Evolutionary conservation across 164 flowering plant genomes (phyloP), one percentile per base, ranked within the genome.

Genomic region (Aristolochia californica): DNA sequence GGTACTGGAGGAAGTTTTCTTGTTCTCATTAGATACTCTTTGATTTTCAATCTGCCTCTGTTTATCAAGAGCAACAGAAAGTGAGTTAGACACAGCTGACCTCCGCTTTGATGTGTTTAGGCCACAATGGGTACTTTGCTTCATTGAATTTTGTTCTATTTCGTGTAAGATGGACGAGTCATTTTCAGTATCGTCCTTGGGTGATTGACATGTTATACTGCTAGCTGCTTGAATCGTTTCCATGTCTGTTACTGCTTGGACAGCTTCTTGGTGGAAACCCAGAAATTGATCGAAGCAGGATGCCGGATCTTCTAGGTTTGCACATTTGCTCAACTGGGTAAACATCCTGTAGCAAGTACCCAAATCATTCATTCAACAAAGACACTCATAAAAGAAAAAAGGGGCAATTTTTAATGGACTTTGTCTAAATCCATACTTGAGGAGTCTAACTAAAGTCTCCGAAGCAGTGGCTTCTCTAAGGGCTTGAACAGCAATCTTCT

Each of bases 401-500:
- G n/a, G n/a, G n/a, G n/a, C n/a, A n/a, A n/a, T n/a, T n/a, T n/a
- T n/a, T n/a, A n/a, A n/a, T n/a, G n/a, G 15, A 2, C 30, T 9
- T 34, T 34, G 9, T 34, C 10, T 12, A 9, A 13, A 18, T 63
- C 4, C 56, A 14, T 85, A 88, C 98, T 78, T 85, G 72, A 88
- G 93, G 50, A 77, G 72, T n/a, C 88, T 80, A 60, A 84, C 84
- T 23, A 91, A 56, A 43, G 76, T 77, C 51, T 91, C 98, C 0
- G 87, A 83, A 10, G 95, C 88, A 18, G 86, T 65, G 26, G 97
- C 93, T 53, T 88, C 87, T 77, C 94, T 78, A 22, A 86, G 71
- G 23, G 98, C 98, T 72, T 85, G 95, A 64, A 83, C 83, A 40
- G 96, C 96, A 49, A 81, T 65, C 63, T 83, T 91, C 70, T 88